Evolutionary conservation across 148 eudicot genomes (phyloP), one percentile per base, ranked within the genome.

Genomic region (Rheum nobile): DNA sequence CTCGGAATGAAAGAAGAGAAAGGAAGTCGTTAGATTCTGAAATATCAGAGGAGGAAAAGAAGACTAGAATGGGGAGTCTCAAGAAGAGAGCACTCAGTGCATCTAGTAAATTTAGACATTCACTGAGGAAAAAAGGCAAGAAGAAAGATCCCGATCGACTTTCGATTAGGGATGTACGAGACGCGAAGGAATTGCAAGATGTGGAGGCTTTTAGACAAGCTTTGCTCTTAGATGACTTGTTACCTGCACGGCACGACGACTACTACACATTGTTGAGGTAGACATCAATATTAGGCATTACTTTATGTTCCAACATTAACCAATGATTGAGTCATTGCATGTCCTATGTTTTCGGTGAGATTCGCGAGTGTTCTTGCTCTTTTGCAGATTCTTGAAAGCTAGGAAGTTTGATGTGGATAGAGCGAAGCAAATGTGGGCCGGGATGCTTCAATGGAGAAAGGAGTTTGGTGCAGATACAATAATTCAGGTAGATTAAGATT

Each of bases 391-490:
- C 83, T 78, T 92, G 81, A 92, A 86, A 80, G 97, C 93, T 38
- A 85, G 93, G 84, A 92, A 92, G 74, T 92, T 90, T 67, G 89
- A 90, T 78, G 59, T 87, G 46, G 87, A 87, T 35, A 86, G 87
- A 74, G 81, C 97, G 71, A 92, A 88, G 71, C 79, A 75, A 2
- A 92, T 92, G 97, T 92, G 97, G 97, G 86, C 89, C 71, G 83
- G 86, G 38, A 92, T 90, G 97, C 85, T 92, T 71, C 84, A 81
- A 39, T 92, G 97, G 97, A 90, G 97, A 78, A 84, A 67, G 81
- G 86, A 90, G 31, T 92, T 86, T 72, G 90, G 97, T 70, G 76
- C 90, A 35, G 96, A 90, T 83, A 85, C 97, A 55, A 84, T 90
- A 54, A 63, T 82, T 69, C 88, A 90, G 91, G 97, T 90, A 81